Evolutionary conservation across 2,329 filamentous ascomycete species (phyloP), one percentile per base, ranked within the genome.

Genomic region (Trichophyton schoenleinii): DNA sequence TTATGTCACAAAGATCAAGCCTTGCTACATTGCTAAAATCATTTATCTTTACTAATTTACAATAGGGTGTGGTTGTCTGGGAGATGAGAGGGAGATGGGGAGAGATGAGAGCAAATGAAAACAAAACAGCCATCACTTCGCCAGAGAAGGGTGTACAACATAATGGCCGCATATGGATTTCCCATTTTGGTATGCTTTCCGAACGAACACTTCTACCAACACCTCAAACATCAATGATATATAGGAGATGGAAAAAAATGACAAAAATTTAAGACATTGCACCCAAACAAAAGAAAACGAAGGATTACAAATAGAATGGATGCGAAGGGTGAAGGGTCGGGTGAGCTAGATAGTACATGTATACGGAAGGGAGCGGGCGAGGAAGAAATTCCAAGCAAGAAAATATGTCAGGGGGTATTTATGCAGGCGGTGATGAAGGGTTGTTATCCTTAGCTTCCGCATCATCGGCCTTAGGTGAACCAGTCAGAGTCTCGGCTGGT

Each of bases 31-130:
- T 8, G 52, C 31, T 34, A 57, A 34, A n/a, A 57, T 58, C n/a
- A 31, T 58, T 58, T 58, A 15, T 28, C 38, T 22, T 41, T 42
- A 58, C 55, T 58, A 58, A 58, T 58, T 58, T 58, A 58, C 55
- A 58, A 15, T 8, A 13, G 20, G 31, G 8, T 22, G 55, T 41
- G 13, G 18, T 41, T 22, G 36, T 25, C 18, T 42, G 22, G 20
- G 36, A 42, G 44, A 36, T 60, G 59, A 41, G 36, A 60, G 42
- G 46, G 46, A 20, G 44, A 44, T 44, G 68, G 63, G 68, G 67
- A 67, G 66, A 63, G 67, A 68, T 66, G 67, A 67, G 66, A 67
- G 70, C 67, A 69, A 67, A 58, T 8, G 15, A 55, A 55, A 55
- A 15, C 41, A 44, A 7, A 42, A 44, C 28, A 58, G 42, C 34